Base-by-base conservation (phyloP, 371 early-diverging fungal genomes). In the Mortierella sp. region DNA sequence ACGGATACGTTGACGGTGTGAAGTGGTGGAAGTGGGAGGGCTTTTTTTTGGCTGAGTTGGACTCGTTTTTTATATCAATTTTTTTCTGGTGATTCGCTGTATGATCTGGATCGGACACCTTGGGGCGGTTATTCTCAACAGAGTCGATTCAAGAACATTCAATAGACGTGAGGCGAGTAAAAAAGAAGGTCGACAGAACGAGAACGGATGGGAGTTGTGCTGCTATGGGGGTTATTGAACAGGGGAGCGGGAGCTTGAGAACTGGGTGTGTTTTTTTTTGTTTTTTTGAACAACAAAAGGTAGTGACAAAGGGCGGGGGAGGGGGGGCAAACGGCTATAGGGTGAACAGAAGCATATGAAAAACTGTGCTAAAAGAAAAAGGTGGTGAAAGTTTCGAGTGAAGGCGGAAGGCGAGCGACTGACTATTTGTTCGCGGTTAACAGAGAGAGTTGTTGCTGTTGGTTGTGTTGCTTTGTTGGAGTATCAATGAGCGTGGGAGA, bases 291-390 rank as follows among this genome's bases (percentile, higher is more conserved):
- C 40, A 58, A 53, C 41, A 58, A 40, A 69, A 55, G 40, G 55
- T 39, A n/a, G 39, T 16, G 37, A 37, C 39, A 53, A 48, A 64
- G 50, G 71, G 72, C 52, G 67, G 19, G 26, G 31, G 67, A 47
- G 43, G 29, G 79, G 70, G 55, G 68, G 71, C 34, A 47, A 68
- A 67, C 45, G 75, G 71, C 71, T 79, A 79, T 68, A 79, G 75
- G 53, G 66, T 71, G 64, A 53, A 71, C 70, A 66, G 67, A 74
- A 71, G 68, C 75, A 79, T 74, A 74, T 41, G 79, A 55, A 48
- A 52, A 44, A 61, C 14, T 44, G 40, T 43, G 39, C 31, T 24
- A 34, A 71, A 52, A 31, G 45, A 29, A 37, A 67, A 66, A 26
- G 40, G 44, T 43, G 65, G 53, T 29, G 48, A n/a, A 22, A 66